These are phyloP conservation scores for Luffa acutangula DNA, from an alignment of 306 rosid genomes.

Conservation along the genomic window DNA sequence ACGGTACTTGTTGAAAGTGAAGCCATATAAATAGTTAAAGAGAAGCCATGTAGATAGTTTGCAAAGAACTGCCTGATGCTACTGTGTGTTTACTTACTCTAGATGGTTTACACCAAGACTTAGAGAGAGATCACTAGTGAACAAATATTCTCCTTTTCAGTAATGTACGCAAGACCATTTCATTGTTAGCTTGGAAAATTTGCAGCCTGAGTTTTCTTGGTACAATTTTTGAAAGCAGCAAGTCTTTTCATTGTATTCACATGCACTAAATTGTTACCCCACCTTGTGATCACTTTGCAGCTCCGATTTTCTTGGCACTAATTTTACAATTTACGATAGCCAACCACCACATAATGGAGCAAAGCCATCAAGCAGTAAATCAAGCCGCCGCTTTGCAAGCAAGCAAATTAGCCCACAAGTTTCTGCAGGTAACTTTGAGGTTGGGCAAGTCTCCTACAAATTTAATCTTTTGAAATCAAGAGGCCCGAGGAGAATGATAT, in stretches of 20 bases:
- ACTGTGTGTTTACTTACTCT: not conserved
- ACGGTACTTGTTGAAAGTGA: not conserved
- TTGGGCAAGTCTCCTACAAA: constrained; percentile 82
- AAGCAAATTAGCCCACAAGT: constrained; percentile 98
- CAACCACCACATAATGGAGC: constrained; percentile 88
- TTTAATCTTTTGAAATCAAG: constrained; percentile 92
- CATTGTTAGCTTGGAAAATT: not conserved
- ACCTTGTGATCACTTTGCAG: constrained; percentile 25
- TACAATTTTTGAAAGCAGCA: not conserved
- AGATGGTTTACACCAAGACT: not conserved
- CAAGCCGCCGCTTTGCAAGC: constrained; percentile 87
- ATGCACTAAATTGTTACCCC: not conserved
- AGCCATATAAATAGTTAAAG: not conserved
- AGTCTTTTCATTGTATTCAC: not conserved
- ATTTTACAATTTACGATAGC: constrained; percentile 86
- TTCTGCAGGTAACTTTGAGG: constrained; percentile 88
- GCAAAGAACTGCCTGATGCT: not conserved
- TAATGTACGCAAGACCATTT: not conserved
- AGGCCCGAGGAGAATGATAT: constrained; percentile 96
- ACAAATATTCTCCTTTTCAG: not conserved
- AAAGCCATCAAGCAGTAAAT: constrained; percentile 58
- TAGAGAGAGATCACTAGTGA: not conserved
- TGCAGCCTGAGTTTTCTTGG: not conserved
- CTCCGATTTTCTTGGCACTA: constrained; percentile 96
- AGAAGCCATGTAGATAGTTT: not conserved